These are phyloP conservation scores for Oehlia diaphana DNA, from an alignment of 192 early-diverging fungal species.

Conservation along the genomic window DNA sequence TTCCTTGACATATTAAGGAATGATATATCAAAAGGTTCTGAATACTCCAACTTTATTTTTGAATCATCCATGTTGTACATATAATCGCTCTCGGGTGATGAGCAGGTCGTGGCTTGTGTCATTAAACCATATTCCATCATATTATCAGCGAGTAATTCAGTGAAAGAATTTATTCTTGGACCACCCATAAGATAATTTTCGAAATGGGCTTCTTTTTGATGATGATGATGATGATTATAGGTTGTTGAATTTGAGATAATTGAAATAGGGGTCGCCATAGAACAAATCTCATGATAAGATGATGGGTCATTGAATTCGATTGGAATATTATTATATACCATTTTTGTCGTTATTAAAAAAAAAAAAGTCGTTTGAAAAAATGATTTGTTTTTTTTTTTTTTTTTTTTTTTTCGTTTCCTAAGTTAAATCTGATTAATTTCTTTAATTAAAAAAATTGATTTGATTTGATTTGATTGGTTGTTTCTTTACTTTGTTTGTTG, in stretches of 20 bases:
- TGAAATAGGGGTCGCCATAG: no score
- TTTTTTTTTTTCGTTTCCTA: no score
- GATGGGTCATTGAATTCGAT: no score
- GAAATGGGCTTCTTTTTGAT: background rate
- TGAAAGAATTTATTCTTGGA: background rate
- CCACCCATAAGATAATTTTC: background rate
- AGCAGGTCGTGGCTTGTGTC: background rate
- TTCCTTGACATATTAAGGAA: constrained; percentile 12
- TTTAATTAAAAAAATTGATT: no score
- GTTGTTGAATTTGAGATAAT: background rate
- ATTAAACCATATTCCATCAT: background rate
- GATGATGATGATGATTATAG: background rate
- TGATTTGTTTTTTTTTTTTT: no score
- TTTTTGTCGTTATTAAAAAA: no score
- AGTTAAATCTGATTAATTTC: no score
- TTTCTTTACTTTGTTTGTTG: no score
- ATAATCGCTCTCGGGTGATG: background rate
- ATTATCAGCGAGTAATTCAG: background rate
- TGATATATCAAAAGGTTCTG: background rate
- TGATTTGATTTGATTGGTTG: no score
- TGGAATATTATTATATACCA: no score
- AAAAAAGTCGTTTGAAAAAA: no score
- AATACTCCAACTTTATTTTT: constrained; percentile 22
- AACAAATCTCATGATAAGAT: no score
- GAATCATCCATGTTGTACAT: background rate